Base-by-base conservation (phyloP, 331 rosid genomes). In the Malus hybrid region DNA sequence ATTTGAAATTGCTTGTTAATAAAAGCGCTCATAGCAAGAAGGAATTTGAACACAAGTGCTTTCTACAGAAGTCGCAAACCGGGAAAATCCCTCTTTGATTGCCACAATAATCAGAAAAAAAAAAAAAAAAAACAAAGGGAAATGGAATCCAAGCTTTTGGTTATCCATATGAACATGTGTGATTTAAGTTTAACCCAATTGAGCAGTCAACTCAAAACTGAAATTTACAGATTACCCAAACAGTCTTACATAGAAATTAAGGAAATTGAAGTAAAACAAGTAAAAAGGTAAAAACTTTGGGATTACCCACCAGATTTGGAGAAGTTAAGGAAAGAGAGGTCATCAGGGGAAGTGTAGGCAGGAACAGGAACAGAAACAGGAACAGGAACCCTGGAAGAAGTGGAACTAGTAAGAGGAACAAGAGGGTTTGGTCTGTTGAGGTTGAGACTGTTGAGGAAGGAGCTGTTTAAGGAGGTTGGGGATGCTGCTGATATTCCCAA, bases 301-400 rank as follows among this genome's bases (percentile, higher is more conserved):
- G 27, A 66, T 59, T 61, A 74, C 83, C 83, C 36, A 92, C 97
- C 97, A 79, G 93, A 73, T 80, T 89, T 88, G 78, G 85, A 78
- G 75, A 84, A 78, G 77, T 84, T 78, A 29, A 84, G 66, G 73
- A 83, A 32, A 65, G 87, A 83, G 74, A 86, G 62, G 46, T 80
- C 85, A 81, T 79, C 54, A 62, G 84, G 28, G 59, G 82, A 75
- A 54, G 79, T 73, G 67, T 70, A 44, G 31, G 19, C 70, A 80
- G 87, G 79, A 85, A 64, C 70, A 34, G 39, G 31, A 24, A 24
- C 24, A 22, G 22, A 22, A 28, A 29, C 32, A 31, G 32, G 48
- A 42, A 42, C 48, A 78, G 87, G 78, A 85, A 64, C 79, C 86
- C 81, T 82, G 59, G 81, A 77, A 56, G 67, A 29, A 63, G 42